Conservation (phyloP, 768 basidiomycete genomes). For the Lactarius sanguifluus region DNA sequence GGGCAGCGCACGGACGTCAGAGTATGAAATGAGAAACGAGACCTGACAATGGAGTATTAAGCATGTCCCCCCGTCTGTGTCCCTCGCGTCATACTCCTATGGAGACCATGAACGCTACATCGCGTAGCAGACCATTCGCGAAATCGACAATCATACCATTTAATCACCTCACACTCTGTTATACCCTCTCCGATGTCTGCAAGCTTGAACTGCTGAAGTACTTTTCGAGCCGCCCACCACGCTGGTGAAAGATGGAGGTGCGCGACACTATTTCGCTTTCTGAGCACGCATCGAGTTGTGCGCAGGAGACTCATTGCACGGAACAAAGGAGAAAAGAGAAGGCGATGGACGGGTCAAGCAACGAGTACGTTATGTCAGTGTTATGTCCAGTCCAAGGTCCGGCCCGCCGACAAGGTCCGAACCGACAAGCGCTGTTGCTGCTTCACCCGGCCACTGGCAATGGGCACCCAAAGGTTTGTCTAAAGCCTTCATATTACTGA, state of each 20-base stretch:
- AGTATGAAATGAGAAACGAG: background rate
- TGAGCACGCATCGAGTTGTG: constrained; percentile 12
- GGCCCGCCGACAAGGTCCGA: constrained; percentile 2
- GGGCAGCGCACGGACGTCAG: background rate
- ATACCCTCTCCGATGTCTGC: constrained; percentile 91
- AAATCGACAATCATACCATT: constrained; percentile 56
- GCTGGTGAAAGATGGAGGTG: constrained; percentile 40
- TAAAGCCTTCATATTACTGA: too few species aligned
- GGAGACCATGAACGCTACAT: background rate
- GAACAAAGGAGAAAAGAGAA: background rate
- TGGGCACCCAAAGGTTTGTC: too few species aligned
- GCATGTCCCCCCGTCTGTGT: background rate
- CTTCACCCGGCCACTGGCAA: too few species aligned
- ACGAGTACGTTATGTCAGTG: too few species aligned
- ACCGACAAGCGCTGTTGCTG: background rate
- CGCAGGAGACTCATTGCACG: constrained; percentile 20
- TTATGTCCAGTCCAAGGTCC: background rate
- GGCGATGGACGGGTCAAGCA: background rate
- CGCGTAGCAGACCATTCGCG: background rate
- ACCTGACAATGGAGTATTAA: background rate
- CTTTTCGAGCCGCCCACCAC: constrained; percentile 38
- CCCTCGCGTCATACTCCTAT: background rate
- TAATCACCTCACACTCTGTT: constrained; percentile 86
- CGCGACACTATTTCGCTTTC: constrained; percentile 5
- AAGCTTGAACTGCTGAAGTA: constrained; percentile 66